phyloP scores from a whole-genome alignment of 2,329 filamentous ascomycete species.

The Penicillium sp. region DNA sequence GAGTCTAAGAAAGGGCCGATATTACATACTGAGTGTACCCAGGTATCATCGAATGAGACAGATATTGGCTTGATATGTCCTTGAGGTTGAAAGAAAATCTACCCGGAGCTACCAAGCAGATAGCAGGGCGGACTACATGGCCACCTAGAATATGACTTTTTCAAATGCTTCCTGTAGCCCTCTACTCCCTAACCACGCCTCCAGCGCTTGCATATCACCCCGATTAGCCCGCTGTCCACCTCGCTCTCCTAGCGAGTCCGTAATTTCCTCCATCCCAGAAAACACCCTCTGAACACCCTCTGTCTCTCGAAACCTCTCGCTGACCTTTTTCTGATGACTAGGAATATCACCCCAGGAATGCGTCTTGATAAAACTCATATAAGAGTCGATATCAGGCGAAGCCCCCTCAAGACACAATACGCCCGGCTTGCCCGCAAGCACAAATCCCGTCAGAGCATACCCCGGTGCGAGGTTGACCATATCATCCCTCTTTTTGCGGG shows the following conservation, averaged over 20 bases:
- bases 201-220: slow-evolving; percentile 30
- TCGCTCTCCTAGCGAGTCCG: slow-evolving; percentile 27
- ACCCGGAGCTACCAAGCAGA: neutral
- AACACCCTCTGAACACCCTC: slow-evolving; percentile 32
- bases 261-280: slow-evolving; percentile 28
- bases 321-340: slow-evolving; percentile 54
- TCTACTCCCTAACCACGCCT: slow-evolving; percentile 22
- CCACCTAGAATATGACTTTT: slow-evolving; percentile 26
- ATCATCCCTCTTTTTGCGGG: slow-evolving; percentile 51
- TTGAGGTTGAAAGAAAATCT: neutral
- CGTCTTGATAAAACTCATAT: slow-evolving; percentile 57
- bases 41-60: neutral
- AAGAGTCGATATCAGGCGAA: slow-evolving; percentile 45
- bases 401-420: slow-evolving; percentile 30
- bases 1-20: too few relatives aligned
- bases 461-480: slow-evolving; percentile 46
- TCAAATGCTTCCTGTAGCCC: slow-evolving; percentile 27
- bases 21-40: too few relatives aligned
- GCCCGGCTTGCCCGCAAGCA: slow-evolving; percentile 54
- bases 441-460: slow-evolving; percentile 51
- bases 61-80: neutral
- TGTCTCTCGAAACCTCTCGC: slow-evolving; percentile 42
- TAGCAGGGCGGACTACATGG: neutral
- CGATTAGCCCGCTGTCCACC: slow-evolving; percentile 28
- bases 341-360: slow-evolving; percentile 57